A percentile compares a stretch with the other conserved stretches of the same genome.
phyloP scores from a whole-genome alignment of 2,329 filamentous ascomycete species.

The Coniochaeta hoffmannii region DNA sequence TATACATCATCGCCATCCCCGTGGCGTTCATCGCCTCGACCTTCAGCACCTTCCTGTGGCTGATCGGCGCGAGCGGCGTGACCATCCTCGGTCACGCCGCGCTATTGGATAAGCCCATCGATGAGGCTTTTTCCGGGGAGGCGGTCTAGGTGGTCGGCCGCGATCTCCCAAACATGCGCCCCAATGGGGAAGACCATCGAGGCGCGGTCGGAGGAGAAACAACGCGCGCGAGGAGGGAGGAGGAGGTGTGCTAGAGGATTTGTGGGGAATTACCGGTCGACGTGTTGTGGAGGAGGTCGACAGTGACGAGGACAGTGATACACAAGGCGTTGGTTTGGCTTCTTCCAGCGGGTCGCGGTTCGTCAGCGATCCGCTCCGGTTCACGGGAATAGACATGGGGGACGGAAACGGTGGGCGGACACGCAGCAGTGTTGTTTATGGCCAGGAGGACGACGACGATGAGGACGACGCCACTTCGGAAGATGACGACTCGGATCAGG shows the following conservation, averaged over 20 bases:
- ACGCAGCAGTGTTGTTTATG: slow-evolving; percentile 29
- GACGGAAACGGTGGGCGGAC: slow-evolving; percentile 26
- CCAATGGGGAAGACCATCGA: slow-evolving; percentile 99
- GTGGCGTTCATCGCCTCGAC: slow-evolving; percentile 80
- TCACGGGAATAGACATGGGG: slow-evolving; percentile 53
- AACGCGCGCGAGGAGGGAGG: slow-evolving; percentile 40
- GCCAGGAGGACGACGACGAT: slow-evolving; percentile 39
- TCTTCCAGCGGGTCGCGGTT: slow-evolving; percentile 39
- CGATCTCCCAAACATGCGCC: slow-evolving; percentile 93
- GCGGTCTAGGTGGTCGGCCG: slow-evolving; percentile 99
- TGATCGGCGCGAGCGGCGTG: slow-evolving; percentile 91
- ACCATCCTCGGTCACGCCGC: slow-evolving; percentile 91
- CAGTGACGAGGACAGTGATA: slow-evolving; percentile 48
- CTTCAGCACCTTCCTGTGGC: slow-evolving; percentile 81
- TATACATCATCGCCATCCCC: slow-evolving; percentile 77
- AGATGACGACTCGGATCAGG: slow-evolving; percentile 37
- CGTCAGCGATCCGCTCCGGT: slow-evolving; percentile 52
- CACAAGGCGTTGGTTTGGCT: slow-evolving; percentile 45
- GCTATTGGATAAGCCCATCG: slow-evolving; percentile 97
- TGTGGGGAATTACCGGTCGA: slow-evolving; percentile 29
- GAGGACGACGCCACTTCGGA: slow-evolving; percentile 22
- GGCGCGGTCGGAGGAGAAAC: slow-evolving; percentile 65
- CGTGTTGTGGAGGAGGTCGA: slow-evolving; percentile 63
- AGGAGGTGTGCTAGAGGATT: slow-evolving; percentile 24
- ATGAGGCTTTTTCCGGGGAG: slow-evolving; percentile 99